Evolutionary conservation across 2,329 filamentous ascomycete genomes (phyloP), one percentile per base, ranked within the genome.

Genomic region (Fusarium albidum): DNA sequence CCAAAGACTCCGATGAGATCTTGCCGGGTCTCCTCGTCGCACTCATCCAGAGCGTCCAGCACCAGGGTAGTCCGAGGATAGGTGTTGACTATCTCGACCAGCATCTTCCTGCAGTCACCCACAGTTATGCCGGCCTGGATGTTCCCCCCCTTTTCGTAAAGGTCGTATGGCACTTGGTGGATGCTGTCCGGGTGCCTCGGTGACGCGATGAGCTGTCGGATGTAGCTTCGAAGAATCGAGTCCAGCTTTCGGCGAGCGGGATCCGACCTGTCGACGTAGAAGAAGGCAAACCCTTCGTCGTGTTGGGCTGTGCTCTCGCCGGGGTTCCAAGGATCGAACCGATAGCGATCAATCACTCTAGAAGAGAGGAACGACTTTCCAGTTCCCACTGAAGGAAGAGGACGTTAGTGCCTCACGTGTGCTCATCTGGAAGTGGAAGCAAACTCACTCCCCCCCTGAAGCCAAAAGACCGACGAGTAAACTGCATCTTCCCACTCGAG

Each of bases 341-440:
- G 34, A 18, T 51, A 51, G 13, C 40, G 48, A 34, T 51, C 48
- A 28, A 51, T 29, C 3, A 51, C 41, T 31, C 29, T 45, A 11
- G 48, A 51, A 12, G 41, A 21, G 15, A 51, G 48, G 34, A 28
- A 45, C 0, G 48, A 51, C 27, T 51, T 51, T 8, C 48, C 48
- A 3, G 18, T 25, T 3, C 41, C 48, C 5, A 45, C 48, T 45
- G 33, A 8, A 14, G 33, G 12, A 21, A 9, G 10, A 17, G 15
- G 17, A 25, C 15, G 9, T 18, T 17, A 35, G 15, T 35, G 9
- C 2, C 17, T 11, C n/a, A 35, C 14, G 7, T 21, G 21, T 7
- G 21, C 7, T 21, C 4, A 21, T 5, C 21, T 21, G 7, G 21
- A 21, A 21, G 13, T 18, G 11, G 6, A 10, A 5, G 21, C 18